Percentiles rank a stretch among this genome's conserved stretches.
These are phyloP conservation scores for Apocynum venetum DNA, from an alignment of 257 asterid genomes.

Conservation along the genomic window DNA sequence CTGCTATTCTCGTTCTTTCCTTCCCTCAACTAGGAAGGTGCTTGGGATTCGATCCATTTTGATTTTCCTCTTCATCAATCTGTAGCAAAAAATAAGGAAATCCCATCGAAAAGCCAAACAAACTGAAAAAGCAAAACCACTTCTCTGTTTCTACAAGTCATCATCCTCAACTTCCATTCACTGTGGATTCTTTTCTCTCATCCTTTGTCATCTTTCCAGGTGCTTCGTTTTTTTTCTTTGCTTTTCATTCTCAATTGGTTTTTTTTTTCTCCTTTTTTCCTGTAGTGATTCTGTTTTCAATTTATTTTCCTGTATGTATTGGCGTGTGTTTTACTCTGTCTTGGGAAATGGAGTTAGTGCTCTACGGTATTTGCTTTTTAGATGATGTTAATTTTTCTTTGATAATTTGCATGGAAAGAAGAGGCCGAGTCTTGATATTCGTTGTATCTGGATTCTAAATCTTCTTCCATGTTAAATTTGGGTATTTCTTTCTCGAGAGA, in stretches of 20 bases:
- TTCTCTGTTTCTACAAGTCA: not conserved
- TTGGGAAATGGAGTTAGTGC: not conserved
- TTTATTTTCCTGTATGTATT: not conserved
- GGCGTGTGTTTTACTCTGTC: not conserved
- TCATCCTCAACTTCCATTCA: slow-evolving; percentile 10
- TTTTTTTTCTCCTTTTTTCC: not conserved
- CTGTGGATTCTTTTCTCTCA: not conserved
- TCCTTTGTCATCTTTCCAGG: slow-evolving; percentile 12
- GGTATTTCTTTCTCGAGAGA: not conserved
- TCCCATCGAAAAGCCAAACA: not conserved
- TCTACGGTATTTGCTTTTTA: not conserved
- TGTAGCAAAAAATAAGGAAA: not conserved
- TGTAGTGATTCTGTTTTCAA: not conserved
- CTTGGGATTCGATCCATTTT: slow-evolving; percentile 17
- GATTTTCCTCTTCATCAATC: not conserved
- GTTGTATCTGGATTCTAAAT: not conserved
- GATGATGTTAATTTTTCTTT: not conserved
- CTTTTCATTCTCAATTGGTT: not conserved
- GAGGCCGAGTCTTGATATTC: not conserved
- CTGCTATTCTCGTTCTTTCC: not conserved
- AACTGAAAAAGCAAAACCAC: not conserved
- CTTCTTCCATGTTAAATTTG: not conserved
- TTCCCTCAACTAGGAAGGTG: slow-evolving; percentile 1
- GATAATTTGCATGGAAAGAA: not conserved
- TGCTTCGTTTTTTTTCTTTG: not conserved